Base-by-base conservation (phyloP, 768 basidiomycete species). In the Suillus alpinus region DNA sequence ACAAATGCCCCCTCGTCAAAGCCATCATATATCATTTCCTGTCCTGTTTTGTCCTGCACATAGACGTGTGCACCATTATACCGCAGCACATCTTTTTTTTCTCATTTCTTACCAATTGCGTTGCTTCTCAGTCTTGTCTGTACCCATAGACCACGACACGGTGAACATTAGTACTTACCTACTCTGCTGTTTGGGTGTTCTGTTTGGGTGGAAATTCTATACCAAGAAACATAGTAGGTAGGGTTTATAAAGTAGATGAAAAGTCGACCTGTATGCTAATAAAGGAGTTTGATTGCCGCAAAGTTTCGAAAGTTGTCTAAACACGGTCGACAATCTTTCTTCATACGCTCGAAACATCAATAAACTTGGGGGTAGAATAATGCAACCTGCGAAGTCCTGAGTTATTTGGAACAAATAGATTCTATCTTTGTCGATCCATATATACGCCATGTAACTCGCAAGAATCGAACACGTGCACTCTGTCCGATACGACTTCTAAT, bases 131-230 rank as follows among this genome's bases (percentile, higher is more conserved):
- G 43, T 62, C 32, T 37, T 37, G 36, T 39, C 36, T 55, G 53
- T 55, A 55, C 53, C 57, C 13, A 20, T 50, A 56, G 55, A 56
- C 29, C 53, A 39, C 47, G 40, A 43, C 23, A 32, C 62, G 55
- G 52, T 57, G 39, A 61, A 62, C 61, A 62, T 40, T 62, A 46
- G 53, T 55, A 55, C 36, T 53, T 53, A 53, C 34, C 2, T 55
- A 6, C 53, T 36, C 37, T 55, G n/a, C 32, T 55, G 29, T 52
- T 32, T n/a, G 34, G 34, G 23, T 26, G 53, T 13, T 13, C 51
- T 37, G 36, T 55, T 55, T 55, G 23, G 16, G 16, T 57, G 59
- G 60, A 71, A 63, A 62, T 70, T 44, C 61, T 62, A 71, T 70
- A 70, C 69, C 68, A 70, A 36, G 36, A 55, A 53, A 26, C 26